A percentile compares a stretch with the other conserved stretches of the same genome.
phyloP scores from a whole-genome alignment of 495 filamentous ascomycete genomes.

The Penicillium roqueforti region DNA sequence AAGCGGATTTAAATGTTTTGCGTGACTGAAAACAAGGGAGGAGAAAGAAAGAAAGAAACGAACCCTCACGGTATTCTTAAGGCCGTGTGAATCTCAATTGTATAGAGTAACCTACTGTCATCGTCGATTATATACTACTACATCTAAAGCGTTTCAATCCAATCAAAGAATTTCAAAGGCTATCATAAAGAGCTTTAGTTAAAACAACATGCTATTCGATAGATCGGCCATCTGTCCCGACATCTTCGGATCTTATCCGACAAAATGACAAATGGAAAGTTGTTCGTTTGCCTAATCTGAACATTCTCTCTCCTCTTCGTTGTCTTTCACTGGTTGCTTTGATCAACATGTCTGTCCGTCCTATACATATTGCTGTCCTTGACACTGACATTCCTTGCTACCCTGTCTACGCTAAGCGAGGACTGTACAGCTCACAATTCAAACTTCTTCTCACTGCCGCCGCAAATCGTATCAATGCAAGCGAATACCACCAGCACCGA shows the following conservation, averaged over 20 bases:
- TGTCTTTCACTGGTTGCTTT: background rate
- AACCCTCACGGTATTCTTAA: too few species aligned
- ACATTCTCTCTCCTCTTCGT: background rate
- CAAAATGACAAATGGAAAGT: background rate
- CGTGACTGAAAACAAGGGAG: too few species aligned
- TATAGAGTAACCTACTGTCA: too few species aligned
- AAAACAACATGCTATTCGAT: too few species aligned
- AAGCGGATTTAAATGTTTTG: too few species aligned
- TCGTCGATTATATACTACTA: too few species aligned
- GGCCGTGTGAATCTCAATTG: too few species aligned
- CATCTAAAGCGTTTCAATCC: too few species aligned
- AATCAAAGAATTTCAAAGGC: too few species aligned
- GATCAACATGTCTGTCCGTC: background rate
- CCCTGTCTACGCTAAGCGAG: slow-evolving; percentile 21
- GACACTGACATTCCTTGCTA: slow-evolving; percentile 17
- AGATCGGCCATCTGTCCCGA: background rate
- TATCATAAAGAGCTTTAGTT: too few species aligned
- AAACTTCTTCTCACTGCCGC: slow-evolving; percentile 23
- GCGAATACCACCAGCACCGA: background rate
- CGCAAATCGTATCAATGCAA: slow-evolving; percentile 14
- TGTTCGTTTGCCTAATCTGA: background rate
- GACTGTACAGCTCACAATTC: slow-evolving; percentile 30
- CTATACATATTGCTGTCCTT: slow-evolving; percentile 19
- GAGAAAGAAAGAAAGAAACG: too few species aligned
- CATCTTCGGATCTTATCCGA: background rate